phyloP scores from a whole-genome alignment of 768 basidiomycete genomes.

The Podaxis carcinomalis region DNA sequence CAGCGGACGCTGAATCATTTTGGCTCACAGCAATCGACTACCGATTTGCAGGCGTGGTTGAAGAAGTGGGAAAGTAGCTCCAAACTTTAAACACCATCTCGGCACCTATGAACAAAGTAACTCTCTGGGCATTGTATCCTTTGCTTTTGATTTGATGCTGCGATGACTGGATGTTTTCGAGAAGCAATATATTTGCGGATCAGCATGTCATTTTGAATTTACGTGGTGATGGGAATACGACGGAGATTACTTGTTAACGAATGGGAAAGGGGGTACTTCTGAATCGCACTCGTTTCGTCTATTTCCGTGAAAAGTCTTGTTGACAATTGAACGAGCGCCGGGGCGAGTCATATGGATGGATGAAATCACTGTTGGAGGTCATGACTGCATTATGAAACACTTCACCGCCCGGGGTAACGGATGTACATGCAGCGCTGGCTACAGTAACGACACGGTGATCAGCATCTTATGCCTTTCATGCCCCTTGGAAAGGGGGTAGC shows the following conservation, averaged over 20 bases:
- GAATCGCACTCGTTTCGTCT: background rate
- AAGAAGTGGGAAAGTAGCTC: conserved; percentile 27
- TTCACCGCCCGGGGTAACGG: background rate
- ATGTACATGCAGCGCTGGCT: background rate
- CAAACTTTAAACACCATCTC: background rate
- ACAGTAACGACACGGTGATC: background rate
- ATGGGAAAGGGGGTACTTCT: background rate
- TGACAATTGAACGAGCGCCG: background rate
- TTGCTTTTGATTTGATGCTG: background rate
- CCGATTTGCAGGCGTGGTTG: conserved; percentile 55
- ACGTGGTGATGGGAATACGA: background rate
- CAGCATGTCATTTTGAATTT: background rate
- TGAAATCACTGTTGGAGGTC: background rate
- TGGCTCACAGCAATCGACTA: conserved; percentile 47
- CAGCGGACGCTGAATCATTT: background rate
- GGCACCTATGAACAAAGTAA: background rate
- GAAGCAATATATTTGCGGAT: background rate
- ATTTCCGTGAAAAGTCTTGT: background rate
- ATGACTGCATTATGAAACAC: background rate
- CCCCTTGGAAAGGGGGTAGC: no score
- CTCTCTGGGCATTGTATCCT: background rate
- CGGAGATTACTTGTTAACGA: background rate
- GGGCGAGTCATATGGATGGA: background rate
- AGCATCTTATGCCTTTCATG: background rate
- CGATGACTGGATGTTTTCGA: background rate